Evolutionary conservation across 352 stramenopile species (phyloP).

Genomic region (Stramenopiles sp.): DNA sequence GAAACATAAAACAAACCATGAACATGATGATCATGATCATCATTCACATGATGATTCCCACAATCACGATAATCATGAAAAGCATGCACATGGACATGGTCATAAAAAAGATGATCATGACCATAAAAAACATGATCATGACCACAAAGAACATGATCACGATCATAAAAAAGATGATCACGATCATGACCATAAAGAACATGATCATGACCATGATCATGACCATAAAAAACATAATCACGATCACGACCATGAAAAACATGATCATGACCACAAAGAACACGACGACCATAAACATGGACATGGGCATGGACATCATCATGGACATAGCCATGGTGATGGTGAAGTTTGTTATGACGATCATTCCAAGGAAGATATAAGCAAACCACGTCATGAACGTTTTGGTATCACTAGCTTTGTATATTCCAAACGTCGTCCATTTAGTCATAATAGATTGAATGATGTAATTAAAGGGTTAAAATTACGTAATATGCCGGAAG

Average conservation of each 20-base stretch:
- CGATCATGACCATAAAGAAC: constrained; percentile 16
- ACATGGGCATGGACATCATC: too few species aligned
- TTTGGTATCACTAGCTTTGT: constrained; percentile 41
- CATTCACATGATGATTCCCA: constrained; percentile 19
- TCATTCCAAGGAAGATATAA: neutral
- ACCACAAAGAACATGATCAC: constrained; percentile 23
- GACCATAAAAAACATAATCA: constrained; percentile 4
- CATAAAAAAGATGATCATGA: constrained; percentile 23
- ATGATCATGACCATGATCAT: constrained; percentile 16
- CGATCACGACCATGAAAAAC: constrained; percentile 9
- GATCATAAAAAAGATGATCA: constrained; percentile 19
- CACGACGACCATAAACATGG: constrained; percentile 2
- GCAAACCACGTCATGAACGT: constrained; percentile 20
- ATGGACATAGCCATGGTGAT: too few species aligned
- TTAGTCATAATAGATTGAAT: constrained; percentile 30
- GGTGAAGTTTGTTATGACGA: too few species aligned
- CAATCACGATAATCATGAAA: constrained; percentile 18
- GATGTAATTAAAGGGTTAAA: constrained; percentile 20
- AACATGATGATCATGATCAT: constrained; percentile 18
- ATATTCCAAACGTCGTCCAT: constrained; percentile 34
- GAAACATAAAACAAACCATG: constrained; percentile 16
- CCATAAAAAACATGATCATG: constrained; percentile 7
- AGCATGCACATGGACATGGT: constrained; percentile 22
- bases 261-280: neutral
- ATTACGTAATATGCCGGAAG: neutral